Conservation (phyloP, 257 asterid species). For the Solanum ossicruentum region DNA sequence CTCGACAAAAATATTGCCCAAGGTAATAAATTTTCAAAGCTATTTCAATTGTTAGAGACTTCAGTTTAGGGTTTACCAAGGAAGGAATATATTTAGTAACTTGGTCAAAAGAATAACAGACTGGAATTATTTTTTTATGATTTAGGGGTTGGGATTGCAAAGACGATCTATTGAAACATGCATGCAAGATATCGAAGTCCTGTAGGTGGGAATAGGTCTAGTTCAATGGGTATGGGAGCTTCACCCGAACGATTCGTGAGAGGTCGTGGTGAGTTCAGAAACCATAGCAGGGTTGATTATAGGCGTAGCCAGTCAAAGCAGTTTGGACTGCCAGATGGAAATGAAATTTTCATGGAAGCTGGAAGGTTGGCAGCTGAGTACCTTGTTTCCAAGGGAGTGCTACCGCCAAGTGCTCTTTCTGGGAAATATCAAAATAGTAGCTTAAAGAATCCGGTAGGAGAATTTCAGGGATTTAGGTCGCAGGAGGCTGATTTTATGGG, state of each 20-base stretch:
- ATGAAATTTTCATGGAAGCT: slow-evolving; percentile 74
- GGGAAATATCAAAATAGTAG: slow-evolving; percentile 56
- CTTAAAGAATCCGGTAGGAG: slow-evolving; percentile 30
- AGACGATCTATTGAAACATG: slow-evolving; percentile 22
- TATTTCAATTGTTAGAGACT: background rate
- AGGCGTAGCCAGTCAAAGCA: slow-evolving; percentile 56
- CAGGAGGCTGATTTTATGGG: slow-evolving; percentile 24
- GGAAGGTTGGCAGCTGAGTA: slow-evolving; percentile 90
- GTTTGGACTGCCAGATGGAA: slow-evolving; percentile 35
- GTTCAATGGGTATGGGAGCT: slow-evolving; percentile 42
- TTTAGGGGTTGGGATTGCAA: background rate
- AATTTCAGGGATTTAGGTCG: slow-evolving; percentile 22
- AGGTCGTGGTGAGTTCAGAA: slow-evolving; percentile 53
- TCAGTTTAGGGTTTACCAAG: background rate
- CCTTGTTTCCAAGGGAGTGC: slow-evolving; percentile 60
- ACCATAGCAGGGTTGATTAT: slow-evolving; percentile 46
- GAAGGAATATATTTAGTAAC: background rate
- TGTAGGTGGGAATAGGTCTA: slow-evolving; percentile 63
- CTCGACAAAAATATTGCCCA: background rate
- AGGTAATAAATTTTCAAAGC: background rate
- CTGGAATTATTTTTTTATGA: background rate
- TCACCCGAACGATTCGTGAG: slow-evolving; percentile 60
- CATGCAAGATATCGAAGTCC: slow-evolving; percentile 60
- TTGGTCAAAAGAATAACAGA: background rate
- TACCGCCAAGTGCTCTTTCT: slow-evolving; percentile 56